Conservation (phyloP, 176 grass and related monocot genomes). For the Calamus simplicifolius region DNA sequence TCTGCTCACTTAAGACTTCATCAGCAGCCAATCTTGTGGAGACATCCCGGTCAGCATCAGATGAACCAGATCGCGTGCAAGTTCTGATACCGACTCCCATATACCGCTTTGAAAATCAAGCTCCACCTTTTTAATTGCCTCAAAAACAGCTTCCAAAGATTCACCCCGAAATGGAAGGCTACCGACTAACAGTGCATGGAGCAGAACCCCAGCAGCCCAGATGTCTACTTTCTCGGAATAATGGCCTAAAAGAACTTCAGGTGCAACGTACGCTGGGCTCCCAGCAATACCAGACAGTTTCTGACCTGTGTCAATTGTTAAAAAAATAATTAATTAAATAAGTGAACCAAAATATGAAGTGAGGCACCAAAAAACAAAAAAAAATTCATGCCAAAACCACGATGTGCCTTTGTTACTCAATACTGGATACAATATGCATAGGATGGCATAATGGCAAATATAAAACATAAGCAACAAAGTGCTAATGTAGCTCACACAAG, state of each 20-base stretch:
- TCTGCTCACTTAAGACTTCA: conserved; percentile 67
- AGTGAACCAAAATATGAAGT: no score
- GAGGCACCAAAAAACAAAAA: no score
- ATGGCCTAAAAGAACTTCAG: conserved; percentile 73
- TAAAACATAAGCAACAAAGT: no score
- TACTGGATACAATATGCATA: no score
- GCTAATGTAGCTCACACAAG: no score
- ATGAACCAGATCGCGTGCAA: conserved; percentile 67
- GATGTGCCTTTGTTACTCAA: no score
- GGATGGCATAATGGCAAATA: no score
- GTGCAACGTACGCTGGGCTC: conserved; percentile 95
- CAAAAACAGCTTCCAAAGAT: conserved; percentile 64
- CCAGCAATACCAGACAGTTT: conserved; percentile 77
- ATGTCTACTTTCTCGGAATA: conserved; percentile 94
- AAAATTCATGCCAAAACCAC: no score
- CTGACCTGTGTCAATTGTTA: conserved; percentile 43
- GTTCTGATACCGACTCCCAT: conserved; percentile 62
- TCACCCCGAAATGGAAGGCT: conserved; percentile 80
- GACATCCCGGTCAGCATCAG: conserved; percentile 73
- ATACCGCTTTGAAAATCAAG: conserved; percentile 57
- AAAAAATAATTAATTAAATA: no score
- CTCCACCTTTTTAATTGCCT: conserved; percentile 66
- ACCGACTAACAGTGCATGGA: conserved; percentile 72
- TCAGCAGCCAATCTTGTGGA: conserved; percentile 51
- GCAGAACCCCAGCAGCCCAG: conserved; percentile 79